Percentiles rank a stretch among this genome's conserved stretches.
Evolutionary conservation across 805 yeast genomes (phyloP).

Genomic region (Yueomyces sp.): DNA sequence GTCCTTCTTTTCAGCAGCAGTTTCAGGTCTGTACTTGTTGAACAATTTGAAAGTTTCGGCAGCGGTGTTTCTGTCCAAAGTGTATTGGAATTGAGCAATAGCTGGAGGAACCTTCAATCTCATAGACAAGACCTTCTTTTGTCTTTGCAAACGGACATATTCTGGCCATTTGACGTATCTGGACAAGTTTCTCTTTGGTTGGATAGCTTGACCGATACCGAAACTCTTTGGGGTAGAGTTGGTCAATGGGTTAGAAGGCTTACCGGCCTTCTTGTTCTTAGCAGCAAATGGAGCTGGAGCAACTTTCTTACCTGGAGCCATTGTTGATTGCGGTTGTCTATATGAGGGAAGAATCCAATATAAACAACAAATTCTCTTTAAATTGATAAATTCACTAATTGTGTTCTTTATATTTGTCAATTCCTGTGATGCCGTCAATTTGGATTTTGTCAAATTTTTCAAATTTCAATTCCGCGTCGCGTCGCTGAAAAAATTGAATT

Average conservation of each 20-base stretch:
- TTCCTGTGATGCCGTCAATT: no score
- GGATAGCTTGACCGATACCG: conserved; percentile 93
- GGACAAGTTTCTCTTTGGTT: conserved; percentile 90
- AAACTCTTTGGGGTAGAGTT: conserved; percentile 85
- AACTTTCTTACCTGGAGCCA: conserved; percentile 64
- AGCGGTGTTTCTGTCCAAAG: conserved; percentile 98
- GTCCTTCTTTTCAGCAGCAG: conserved; percentile 94
- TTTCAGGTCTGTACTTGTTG: conserved; percentile 99
- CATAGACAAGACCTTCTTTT: conserved; percentile 86
- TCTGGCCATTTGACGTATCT: conserved; percentile 99
- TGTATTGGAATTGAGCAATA: conserved; percentile 89
- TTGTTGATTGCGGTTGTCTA: conserved; percentile 4
- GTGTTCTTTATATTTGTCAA: no score
- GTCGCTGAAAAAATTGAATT: no score
- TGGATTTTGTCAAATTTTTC: no score
- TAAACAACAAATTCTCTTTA: no score
- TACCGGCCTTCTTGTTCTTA: conserved; percentile 41
- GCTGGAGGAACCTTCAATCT: conserved; percentile 99
- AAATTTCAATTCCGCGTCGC: no score
- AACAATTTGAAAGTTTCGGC: conserved; percentile 91
- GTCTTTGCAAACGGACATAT: conserved; percentile 97
- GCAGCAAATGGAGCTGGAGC: conserved; percentile 98
- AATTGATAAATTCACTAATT: no score
- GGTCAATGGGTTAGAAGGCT: conserved; percentile 70
- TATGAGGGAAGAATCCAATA: no score